Evolutionary conservation across 768 basidiomycete species (phyloP), one percentile per base, ranked within the genome.

Genomic region (Infundibulicybe gibba): DNA sequence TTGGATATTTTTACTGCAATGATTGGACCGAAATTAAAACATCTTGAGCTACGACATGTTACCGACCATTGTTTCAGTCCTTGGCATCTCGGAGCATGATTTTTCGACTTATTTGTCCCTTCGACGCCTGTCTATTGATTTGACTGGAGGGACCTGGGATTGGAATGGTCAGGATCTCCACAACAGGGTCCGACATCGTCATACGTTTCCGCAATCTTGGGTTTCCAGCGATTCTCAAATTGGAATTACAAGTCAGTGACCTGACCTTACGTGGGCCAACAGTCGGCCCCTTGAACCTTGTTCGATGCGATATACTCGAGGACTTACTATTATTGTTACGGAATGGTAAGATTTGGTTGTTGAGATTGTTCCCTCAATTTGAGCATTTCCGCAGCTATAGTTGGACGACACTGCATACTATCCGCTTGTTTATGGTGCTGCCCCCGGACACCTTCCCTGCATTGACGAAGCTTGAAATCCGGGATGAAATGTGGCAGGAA

Each of bases 121-220:
- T n/a, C 14, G 33, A 3, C 47, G 31, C 30, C 48, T 61, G 17
- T 51, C 45, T 21, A 37, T 58, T 25, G 57, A 61, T 41, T 50
- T 60, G 13, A 58, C 54, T 0, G 53, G 51, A 32, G 56, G 56
- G 1, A 41, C 49, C 4, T 60, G 59, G 59, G 57, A 60, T 35
- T 55, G 53, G 54, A 31, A 53, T 17, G 42, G 38, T 21, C 3
- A 1, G 55, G 55, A 8, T 54, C 57, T 1, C 57, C 57, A 1
- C 48, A 50, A 14, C 13, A 11, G 2, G 59, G 59, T 3, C 50
- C 59, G 0, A 45, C 55, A 1, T 35, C 25, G 1, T 30, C 35
- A 0, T 57, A 48, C 32, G 4, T 33, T 61, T 58, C 44, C 35
- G 32, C 1, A 43, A 50, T 19, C 48, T 61, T 2, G 37, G 55